Percentiles rank a stretch among this genome's conserved stretches.
Conservation (phyloP, 2,329 filamentous ascomycete genomes). For the Cytospora paraplurivora region DNA sequence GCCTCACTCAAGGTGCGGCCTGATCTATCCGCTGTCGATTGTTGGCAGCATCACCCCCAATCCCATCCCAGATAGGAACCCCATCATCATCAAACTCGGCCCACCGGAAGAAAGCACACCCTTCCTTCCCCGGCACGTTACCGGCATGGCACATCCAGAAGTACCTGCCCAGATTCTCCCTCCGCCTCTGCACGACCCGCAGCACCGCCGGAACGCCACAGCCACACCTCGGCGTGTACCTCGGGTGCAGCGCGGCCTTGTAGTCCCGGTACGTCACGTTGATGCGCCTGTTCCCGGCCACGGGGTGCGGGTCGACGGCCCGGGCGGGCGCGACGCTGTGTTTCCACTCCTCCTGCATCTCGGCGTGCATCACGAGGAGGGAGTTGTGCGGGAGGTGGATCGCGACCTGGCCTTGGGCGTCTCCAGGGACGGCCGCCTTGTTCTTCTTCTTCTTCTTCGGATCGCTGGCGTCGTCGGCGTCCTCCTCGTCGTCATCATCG, state of each 20-base stretch:
- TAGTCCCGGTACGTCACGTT: conserved; percentile 96
- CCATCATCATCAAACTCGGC: conserved; percentile 86
- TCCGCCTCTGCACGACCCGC: conserved; percentile 77
- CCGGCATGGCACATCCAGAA: conserved; percentile 93
- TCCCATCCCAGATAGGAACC: conserved; percentile 63
- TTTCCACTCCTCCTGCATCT: conserved; percentile 98
- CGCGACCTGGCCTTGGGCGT: conserved; percentile 81
- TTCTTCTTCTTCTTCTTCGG: no score
- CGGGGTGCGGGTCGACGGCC: conserved; percentile 80
- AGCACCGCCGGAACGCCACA: conserved; percentile 72
- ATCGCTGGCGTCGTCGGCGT: no score
- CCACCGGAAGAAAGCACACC: conserved; percentile 82
- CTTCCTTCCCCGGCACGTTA: conserved; percentile 67
- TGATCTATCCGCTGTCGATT: not conserved
- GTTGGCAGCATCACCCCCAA: not conserved
- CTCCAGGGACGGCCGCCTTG: conserved; percentile 34
- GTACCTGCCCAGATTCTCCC: conserved; percentile 72
- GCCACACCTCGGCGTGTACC: conserved; percentile 73
- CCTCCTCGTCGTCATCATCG: conserved; percentile 32
- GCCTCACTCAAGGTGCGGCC: not conserved
- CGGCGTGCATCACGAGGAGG: conserved; percentile 91
- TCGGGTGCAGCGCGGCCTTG: conserved; percentile 73
- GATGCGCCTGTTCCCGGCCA: conserved; percentile 78
- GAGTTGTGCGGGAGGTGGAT: conserved; percentile 96
- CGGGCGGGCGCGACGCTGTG: conserved; percentile 77